Base-by-base conservation (phyloP, 169 alveolate species). In the Neospora caninum region DNA sequence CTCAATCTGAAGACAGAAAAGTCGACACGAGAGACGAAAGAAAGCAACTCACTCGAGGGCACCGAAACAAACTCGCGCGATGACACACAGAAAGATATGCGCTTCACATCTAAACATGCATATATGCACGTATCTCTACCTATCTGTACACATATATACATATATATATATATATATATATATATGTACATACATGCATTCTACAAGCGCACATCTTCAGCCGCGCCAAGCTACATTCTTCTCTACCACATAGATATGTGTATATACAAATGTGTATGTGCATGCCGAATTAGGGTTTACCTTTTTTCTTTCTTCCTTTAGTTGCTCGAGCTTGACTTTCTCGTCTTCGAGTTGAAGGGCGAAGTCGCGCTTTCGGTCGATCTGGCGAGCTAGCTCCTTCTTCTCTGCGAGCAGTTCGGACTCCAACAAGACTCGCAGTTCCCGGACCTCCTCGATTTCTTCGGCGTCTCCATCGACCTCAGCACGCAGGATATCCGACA, bases 381-480 rank as follows among this genome's bases (percentile, higher is more conserved):
- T 73, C 25, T 73, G 84, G 18, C 39, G 49, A 2, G 84, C 84
- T 6, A 73, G 84, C 42, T 73, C 84, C 84, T 73, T 73, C 84
- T 73, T 73, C 84, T 73, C 84, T 22, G 39, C 42, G 84, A 73
- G 84, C 45, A 73, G 84, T 43, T 73, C 84, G 16, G 39, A 1
- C 42, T 73, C 84, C 13, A 73, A 43, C 84, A 73, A 36, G 16
- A 73, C 43, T 41, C 84, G 84, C 45, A 73, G 43, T n/a, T 73
- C 84, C 16, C 84, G 84, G 25, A 73, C 84, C 25, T 73, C 84
- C 84, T 73, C 84, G 49, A 36, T 36, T n/a, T 73, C 84, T n/a
- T 73, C 84, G 84, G 84, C 84, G 84, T 73, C 42, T 10, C 45
- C 84, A n/a, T 73, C 84, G 84, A 73, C 84, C 45, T 73, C 84